These are phyloP conservation scores for Claviceps lovelessii DNA, from an alignment of 2,329 filamentous ascomycete species.

Conservation along the genomic window DNA sequence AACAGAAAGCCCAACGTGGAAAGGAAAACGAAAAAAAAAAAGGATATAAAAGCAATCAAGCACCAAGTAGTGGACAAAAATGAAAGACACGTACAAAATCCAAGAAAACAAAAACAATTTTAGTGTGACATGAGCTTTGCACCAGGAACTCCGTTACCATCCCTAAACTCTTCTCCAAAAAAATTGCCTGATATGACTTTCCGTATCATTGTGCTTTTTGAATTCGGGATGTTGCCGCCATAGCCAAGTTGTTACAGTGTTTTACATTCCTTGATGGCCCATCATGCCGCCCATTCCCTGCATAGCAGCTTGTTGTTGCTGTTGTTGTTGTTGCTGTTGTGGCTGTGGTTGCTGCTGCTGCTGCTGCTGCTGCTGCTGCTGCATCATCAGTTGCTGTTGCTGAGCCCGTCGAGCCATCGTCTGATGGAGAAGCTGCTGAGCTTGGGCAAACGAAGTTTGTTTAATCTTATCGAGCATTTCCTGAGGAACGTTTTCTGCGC, in stretches of 20 bases:
- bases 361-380: slow-evolving; percentile 23
- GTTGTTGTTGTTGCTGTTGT: slow-evolving; percentile 11
- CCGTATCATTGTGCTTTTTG: background rate
- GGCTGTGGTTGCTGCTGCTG: slow-evolving; percentile 19
- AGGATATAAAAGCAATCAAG: background rate
- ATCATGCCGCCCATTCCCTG: slow-evolving; percentile 42
- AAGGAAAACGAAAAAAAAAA: background rate
- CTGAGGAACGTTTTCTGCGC: slow-evolving; percentile 29
- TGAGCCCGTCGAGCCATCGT: slow-evolving; percentile 16
- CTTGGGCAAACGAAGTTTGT: slow-evolving; percentile 24
- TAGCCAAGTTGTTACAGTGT: background rate
- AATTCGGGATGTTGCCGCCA: background rate
- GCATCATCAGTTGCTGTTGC: slow-evolving; percentile 22
- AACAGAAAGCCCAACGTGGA: background rate
- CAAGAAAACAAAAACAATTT: slow-evolving; percentile 4
- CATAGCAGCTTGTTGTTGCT: slow-evolving; percentile 24
- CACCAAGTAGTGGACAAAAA: background rate
- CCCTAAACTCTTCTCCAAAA: background rate
- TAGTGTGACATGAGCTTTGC: background rate
- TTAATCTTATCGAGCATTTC: slow-evolving; percentile 33
- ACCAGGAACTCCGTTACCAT: slow-evolving; percentile 2
- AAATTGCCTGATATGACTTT: background rate
- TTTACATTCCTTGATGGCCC: slow-evolving; percentile 34
- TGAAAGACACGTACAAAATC: slow-evolving; percentile 2
- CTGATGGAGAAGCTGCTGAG: slow-evolving; percentile 21